Evolutionary conservation across 306 rosid species (phyloP), one percentile per base, ranked within the genome.

Genomic region (Vigna angularis): DNA sequence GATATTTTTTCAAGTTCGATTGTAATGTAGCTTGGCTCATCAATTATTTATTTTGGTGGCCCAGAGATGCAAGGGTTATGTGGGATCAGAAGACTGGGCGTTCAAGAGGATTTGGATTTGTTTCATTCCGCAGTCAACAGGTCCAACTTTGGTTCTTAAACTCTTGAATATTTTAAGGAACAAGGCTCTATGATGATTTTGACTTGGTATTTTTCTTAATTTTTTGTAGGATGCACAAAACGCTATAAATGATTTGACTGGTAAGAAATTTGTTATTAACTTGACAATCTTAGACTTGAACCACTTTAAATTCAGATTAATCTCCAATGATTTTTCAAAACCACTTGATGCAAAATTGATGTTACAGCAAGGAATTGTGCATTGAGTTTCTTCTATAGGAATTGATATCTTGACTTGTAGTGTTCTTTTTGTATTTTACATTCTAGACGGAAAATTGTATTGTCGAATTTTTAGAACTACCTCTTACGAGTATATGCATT

Each of bases 1-100:
- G 14, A 30, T 68, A 52, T 30, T 73, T 24, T 9, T 48, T 70
- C 47, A 48, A 76, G 73, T 73, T 22, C 26, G 65, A 48, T 70
- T 64, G 36, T 18, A 3, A 68, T 62, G 18, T 56, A 15, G 56
- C 56, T 10, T 82, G 50, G 58, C 53, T 82, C 38, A 34, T 48
- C 22, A 20, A 6, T 13, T 79, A 42, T 40, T 52, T 71, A 32
- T 40, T 59, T 18, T 74, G 20, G 72, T 88, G 73, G 70, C 83
- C 78, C 83, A 95, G 98, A 28, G 98, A 95, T 87, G 98, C 98
- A 68, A 89, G 97, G 85, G 98, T 95, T 77, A 95, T 95, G 98
- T 95, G 98, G 98, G 98, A 95, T 87, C 98, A 92, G 81, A 95
- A 95, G 81, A 92, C 98, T 47, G 98, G 98, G 70, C 93, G 98